phyloP scores from a whole-genome alignment of 225 moss, liverwort and hornwort genomes.

The Polytrichum formosum region DNA sequence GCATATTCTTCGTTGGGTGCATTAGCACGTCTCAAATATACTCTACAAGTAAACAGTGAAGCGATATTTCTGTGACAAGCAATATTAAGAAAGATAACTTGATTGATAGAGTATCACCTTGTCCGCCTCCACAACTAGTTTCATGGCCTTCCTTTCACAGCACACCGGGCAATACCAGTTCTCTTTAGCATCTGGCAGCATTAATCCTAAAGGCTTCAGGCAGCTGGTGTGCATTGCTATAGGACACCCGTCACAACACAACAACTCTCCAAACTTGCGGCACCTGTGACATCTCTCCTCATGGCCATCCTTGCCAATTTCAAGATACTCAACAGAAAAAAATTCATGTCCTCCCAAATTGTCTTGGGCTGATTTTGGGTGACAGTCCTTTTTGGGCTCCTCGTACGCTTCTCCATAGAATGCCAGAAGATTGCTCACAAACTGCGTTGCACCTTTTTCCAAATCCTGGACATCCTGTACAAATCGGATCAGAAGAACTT shows the following conservation, averaged over 20 bases:
- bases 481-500: background rate
- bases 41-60: no score
- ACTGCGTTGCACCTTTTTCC: conserved; percentile 1
- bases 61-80: no score
- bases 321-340: background rate
- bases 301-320: conserved; percentile 7
- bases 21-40: no score
- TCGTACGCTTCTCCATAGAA: background rate
- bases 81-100: no score
- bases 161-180: conserved; percentile 38
- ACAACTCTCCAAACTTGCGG: conserved; percentile 15
- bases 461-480: conserved; percentile 1
- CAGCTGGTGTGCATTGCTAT: conserved; percentile 24
- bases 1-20: no score
- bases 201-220: conserved; percentile 16
- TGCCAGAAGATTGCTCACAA: background rate
- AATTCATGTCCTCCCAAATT: background rate
- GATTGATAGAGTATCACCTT: background rate
- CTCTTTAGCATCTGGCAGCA: background rate
- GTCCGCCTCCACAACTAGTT: conserved; percentile 12
- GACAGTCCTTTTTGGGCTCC: background rate
- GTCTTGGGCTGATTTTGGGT: background rate
- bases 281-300: conserved; percentile 25
- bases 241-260: conserved; percentile 31
- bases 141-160: conserved; percentile 13